Evolutionary conservation across 345 rosid genomes (phyloP), one percentile per base, ranked within the genome.

Genomic region (Fremontodendron californicum): DNA sequence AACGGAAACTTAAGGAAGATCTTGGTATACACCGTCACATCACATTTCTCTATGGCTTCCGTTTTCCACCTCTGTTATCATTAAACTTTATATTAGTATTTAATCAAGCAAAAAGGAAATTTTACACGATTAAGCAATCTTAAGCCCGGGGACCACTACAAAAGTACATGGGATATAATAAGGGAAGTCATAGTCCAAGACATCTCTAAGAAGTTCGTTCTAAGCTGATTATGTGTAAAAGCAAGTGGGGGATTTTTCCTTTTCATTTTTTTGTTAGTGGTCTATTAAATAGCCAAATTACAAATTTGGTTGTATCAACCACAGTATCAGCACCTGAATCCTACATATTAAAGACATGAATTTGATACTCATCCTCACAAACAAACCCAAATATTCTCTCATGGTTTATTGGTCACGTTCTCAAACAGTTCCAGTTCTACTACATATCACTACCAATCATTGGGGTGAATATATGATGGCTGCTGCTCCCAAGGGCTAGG

Each of bases 11-110:
- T 93, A 19, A 96, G 84, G 89, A 96, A 96, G 84, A 96, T 93
- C 88, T 96, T 96, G 1, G 97, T 96, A 86, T 96, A 96, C 49
- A 96, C 97, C 89, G 90, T 92, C 81, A 93, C 96, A 74, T 91
- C 99, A 82, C 98, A 91, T 73, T 87, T 87, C 83, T 87, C 86
- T 72, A 93, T 90, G 71, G 97, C 97, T 75, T 93, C 98, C 69
- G 87, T 86, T 84, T 96, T 96, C 99, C 99, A 96, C 77, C 85
- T 89, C 99, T 96, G 97, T 79, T 43, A 75, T 73, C 79, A 81
- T 68, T 75, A 33, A 37, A 37, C 39, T 35, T 46, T 11, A 64
- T 27, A 37, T 62, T 23, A 74, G 49, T 65, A 65, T 39, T 54
- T 43, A 72, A 61, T 48, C 42, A 40, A 49, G 8, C 52, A 55